Conservation (phyloP, 2,329 filamentous ascomycete genomes). For the Drechslerella coelobrocha region DNA sequence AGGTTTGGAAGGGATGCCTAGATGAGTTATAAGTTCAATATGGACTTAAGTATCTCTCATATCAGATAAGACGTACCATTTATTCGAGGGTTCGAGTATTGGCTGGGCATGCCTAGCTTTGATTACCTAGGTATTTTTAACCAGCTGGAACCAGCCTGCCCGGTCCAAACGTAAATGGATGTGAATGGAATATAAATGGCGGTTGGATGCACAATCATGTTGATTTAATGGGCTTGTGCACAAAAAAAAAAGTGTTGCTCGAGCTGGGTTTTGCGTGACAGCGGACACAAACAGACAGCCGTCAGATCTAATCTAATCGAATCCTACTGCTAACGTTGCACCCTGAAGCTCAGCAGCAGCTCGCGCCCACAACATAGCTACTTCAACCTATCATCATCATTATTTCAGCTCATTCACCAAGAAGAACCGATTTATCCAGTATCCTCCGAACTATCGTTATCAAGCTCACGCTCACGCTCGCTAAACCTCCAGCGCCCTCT, state of each 20-base stretch:
- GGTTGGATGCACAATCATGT: too few species aligned
- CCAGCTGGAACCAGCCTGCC: too few species aligned
- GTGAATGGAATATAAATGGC: too few species aligned
- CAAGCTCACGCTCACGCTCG: too few species aligned
- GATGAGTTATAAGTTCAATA: background rate
- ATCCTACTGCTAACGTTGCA: constrained; percentile 19
- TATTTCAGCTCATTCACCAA: constrained; percentile 9
- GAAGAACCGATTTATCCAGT: constrained; percentile 4
- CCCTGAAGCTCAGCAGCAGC: constrained; percentile 7
- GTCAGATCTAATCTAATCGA: constrained; percentile 48
- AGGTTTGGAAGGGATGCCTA: constrained; percentile 87
- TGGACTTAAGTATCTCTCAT: constrained; percentile 8
- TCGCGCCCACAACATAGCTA: constrained; percentile 13
- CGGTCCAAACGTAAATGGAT: too few species aligned
- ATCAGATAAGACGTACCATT: constrained; percentile 37
- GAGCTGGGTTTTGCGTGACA: constrained; percentile 52
- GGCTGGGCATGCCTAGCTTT: too few species aligned
- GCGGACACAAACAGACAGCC: constrained; percentile 52
- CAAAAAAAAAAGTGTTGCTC: too few species aligned
- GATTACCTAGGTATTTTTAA: too few species aligned
- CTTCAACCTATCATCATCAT: too few species aligned
- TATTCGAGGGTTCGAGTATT: constrained; percentile 30
- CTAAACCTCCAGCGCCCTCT: too few species aligned
- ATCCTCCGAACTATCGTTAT: background rate
- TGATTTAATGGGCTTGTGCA: too few species aligned